A percentile compares a stretch with the other conserved stretches of the same genome.
Evolutionary conservation across 2,329 filamentous ascomycete species (phyloP).

Genomic region (Colletotrichum coccodes): DNA sequence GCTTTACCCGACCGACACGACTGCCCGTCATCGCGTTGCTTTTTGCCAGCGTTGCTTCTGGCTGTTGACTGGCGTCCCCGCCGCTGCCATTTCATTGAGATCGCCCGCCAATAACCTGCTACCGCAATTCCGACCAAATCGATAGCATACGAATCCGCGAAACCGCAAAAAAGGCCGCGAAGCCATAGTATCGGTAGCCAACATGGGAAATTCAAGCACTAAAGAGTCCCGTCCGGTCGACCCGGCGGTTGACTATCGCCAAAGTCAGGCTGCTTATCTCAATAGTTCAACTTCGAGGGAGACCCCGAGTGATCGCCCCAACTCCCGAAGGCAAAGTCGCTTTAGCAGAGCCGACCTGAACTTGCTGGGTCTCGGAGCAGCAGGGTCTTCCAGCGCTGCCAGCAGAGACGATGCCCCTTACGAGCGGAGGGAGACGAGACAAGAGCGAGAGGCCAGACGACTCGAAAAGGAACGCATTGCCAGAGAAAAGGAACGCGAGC

Average conservation of each 20-base stretch:
- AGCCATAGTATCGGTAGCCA: not conserved
- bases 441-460: slow-evolving; percentile 88
- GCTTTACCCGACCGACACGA: not conserved
- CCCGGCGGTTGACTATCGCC: slow-evolving; percentile 26
- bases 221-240: slow-evolving; percentile 48
- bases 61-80: not conserved
- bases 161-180: not conserved
- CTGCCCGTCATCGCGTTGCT: not conserved
- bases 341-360: slow-evolving; percentile 57
- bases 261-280: slow-evolving; percentile 26
- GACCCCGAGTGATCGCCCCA: slow-evolving; percentile 11
- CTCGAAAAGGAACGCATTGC: slow-evolving; percentile 82
- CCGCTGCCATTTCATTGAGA: not conserved
- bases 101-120: not conserved
- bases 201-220: slow-evolving; percentile 52
- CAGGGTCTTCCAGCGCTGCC: slow-evolving; percentile 48
- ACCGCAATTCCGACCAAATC: not conserved
- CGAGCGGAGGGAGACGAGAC: slow-evolving; percentile 84
- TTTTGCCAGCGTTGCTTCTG: not conserved
- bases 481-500: slow-evolving; percentile 85
- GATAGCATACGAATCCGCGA: not conserved
- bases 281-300: slow-evolving; percentile 18
- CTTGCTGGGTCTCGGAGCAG: slow-evolving; percentile 54
- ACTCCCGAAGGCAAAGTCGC: slow-evolving; percentile 31
- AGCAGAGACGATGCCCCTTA: slow-evolving; percentile 55